phyloP scores from a whole-genome alignment of 1,284 basidiomycete genomes.

The Austroboletus novae-zelandiae region DNA sequence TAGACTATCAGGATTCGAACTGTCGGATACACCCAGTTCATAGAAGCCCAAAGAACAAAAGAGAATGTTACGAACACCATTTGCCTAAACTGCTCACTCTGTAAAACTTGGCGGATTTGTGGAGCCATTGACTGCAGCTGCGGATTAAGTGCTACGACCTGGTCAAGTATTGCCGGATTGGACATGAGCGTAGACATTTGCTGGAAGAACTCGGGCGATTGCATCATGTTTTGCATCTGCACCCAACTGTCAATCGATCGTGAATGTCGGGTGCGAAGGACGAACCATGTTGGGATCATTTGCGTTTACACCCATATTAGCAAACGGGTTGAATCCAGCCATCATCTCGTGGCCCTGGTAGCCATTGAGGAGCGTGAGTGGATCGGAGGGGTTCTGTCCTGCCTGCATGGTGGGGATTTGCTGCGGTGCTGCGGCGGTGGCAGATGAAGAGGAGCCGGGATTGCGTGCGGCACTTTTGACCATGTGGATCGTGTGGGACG shows the following conservation, averaged over 20 bases:
- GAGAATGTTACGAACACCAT: constrained; percentile 59
- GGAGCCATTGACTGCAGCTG: constrained; percentile 78
- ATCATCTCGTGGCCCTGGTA: constrained; percentile 69
- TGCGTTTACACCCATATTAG: constrained; percentile 80
- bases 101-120: constrained; percentile 76
- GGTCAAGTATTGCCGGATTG: constrained; percentile 81
- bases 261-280: background rate
- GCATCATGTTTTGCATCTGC: constrained; percentile 81
- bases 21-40: constrained; percentile 22
- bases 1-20: constrained; percentile 76
- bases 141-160: constrained; percentile 79
- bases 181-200: constrained; percentile 77
- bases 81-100: constrained; percentile 77
- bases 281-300: constrained; percentile 89
- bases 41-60: background rate
- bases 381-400: constrained; percentile 79
- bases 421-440: constrained; percentile 37
- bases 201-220: constrained; percentile 75
- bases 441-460: constrained; percentile 24
- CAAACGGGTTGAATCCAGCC: constrained; percentile 86
- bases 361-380: constrained; percentile 71
- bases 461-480: constrained; percentile 80
- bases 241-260: background rate
- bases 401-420: constrained; percentile 77
- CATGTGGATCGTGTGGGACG: constrained; percentile 88